Base-by-base conservation (phyloP, 192 early-diverging fungal species). In the Thamnidium elegans region DNA sequence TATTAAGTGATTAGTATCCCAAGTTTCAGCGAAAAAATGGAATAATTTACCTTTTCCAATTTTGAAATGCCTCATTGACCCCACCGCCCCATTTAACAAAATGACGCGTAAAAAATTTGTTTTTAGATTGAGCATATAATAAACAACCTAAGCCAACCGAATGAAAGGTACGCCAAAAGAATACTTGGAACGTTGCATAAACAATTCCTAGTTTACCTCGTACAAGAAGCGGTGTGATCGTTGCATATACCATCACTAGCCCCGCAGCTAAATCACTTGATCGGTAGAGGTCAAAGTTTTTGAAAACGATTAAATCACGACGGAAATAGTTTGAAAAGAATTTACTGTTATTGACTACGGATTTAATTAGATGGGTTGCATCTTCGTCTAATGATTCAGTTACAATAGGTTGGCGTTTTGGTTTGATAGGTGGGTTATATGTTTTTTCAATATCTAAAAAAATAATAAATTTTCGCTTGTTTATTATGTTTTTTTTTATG, bases 1-100 rank as follows among this genome's bases (percentile, higher is more conserved):
- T 88, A 62, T 7, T 54, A 43, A 10, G 50, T 44, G 50, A 26
- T 36, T 9, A 53, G 32, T 4, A 48, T 36, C 30, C 3, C 14
- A 17, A 55, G 8, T 13, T 45, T 13, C 14, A 45, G 8, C 8
- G 10, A 45, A 9, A 45, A 45, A 17, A 52, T 26, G 7, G 11
- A 52, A 15, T n/a, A 46, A 20, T 73, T 59, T 70, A 88, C 85
- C 78, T 88, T 72, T 95, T 96, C 96, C 96, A 99, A 77, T 92
- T 89, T 46, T 86, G 74, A 76, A 96, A 99, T 0, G 93, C 94
- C 52, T 96, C 95, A 50, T 83, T 71, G 30, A 83, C 75, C 45
- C 83, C 88, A 17, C 92, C 90, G 13, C 96, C 96, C 69, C 84
- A 88, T 74, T 92, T 94, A 74, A 99, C 89, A 63, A 91, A 97